These are phyloP conservation scores for Clonostachys byssicola DNA, from an alignment of 2,329 filamentous ascomycete genomes.

Conservation along the genomic window DNA sequence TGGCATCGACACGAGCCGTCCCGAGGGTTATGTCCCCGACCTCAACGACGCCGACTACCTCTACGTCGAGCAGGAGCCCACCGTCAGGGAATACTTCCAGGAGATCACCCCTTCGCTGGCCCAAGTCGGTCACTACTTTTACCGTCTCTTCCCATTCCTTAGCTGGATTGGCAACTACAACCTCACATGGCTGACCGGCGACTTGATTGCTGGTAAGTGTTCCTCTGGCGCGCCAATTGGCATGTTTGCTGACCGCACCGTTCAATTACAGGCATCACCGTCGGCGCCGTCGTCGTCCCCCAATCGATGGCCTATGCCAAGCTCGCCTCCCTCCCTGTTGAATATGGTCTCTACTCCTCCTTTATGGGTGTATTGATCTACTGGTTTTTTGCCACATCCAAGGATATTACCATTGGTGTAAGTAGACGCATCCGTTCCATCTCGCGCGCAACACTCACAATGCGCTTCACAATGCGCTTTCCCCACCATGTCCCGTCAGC, in stretches of 20 bases:
- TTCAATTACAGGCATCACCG: conserved; percentile 27
- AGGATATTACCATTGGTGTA: conserved; percentile 82
- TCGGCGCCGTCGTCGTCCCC: conserved; percentile 50
- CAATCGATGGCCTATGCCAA: conserved; percentile 50
- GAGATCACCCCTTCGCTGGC: conserved; percentile 26
- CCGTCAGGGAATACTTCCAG: conserved; percentile 31
- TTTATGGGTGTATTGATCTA: conserved; percentile 95
- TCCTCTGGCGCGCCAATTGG: background rate
- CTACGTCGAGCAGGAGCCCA: conserved; percentile 34
- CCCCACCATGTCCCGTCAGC: no score
- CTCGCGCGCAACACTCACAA: background rate
- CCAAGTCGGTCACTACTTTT: conserved; percentile 25
- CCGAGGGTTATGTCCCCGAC: conserved; percentile 24
- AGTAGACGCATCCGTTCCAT: conserved; percentile 21
- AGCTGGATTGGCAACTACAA: conserved; percentile 48
- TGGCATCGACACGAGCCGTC: conserved; percentile 21
- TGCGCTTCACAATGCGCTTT: background rate
- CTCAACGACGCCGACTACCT: conserved; percentile 25
- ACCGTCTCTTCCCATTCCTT: conserved; percentile 41
- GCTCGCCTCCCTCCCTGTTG: conserved; percentile 38
- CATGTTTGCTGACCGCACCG: background rate
- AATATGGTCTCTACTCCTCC: conserved; percentile 62
- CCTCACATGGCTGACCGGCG: conserved; percentile 38
- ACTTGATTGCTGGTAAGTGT: conserved; percentile 35
- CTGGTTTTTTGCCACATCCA: conserved; percentile 97